A percentile compares a stretch with the other conserved stretches of the same genome.
phyloP scores from a whole-genome alignment of 1,284 basidiomycete species.

The Microbotryum lychnidis-dioicae region DNA sequence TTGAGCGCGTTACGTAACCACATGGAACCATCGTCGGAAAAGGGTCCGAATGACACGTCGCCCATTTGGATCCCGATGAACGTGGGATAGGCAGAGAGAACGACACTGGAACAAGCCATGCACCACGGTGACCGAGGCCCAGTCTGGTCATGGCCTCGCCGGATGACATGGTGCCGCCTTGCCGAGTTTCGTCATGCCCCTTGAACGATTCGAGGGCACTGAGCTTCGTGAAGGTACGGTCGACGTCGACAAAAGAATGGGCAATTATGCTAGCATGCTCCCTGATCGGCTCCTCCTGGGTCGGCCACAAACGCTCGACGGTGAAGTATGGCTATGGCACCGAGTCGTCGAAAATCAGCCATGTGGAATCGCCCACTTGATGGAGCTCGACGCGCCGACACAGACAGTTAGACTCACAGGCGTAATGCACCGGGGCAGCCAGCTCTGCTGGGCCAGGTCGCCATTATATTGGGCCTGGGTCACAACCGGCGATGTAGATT shows the following conservation, averaged over 20 bases:
- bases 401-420: no score
- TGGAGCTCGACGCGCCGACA: no score
- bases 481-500: no score
- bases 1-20: no score
- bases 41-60: background rate
- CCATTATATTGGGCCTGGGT: no score
- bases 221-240: background rate
- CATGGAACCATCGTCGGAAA: background rate
- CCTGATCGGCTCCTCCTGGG: background rate
- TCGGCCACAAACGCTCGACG: background rate
- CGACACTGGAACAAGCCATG: conserved; percentile 19
- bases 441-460: no score
- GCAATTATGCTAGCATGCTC: background rate
- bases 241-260: conserved; percentile 15
- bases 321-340: no score
- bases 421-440: no score
- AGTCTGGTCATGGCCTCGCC: background rate
- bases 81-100: background rate
- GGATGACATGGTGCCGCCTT: background rate
- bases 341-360: no score
- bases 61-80: background rate
- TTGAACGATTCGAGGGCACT: no score
- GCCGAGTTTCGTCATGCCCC: no score
- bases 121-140: conserved; percentile 13
- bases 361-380: no score